Base-by-base conservation (phyloP, 306 rosid species). In the Adenanthera pavonina region DNA sequence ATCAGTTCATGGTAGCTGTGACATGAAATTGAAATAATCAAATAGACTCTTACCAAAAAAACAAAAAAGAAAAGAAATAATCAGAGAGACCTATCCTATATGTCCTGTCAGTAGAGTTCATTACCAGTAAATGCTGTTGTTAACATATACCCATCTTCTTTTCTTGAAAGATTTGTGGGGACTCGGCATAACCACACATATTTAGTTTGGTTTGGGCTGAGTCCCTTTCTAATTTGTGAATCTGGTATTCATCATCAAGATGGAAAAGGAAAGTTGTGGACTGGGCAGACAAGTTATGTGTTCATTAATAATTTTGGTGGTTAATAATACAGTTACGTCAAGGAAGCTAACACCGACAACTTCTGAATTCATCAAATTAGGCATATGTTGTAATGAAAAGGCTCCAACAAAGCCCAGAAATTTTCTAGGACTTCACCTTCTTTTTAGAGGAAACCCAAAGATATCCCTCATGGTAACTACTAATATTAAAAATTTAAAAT, bases 91-190 rank as follows among this genome's bases (percentile, higher is more conserved):
- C 38, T 30, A 60, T 10, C 1, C 44, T 2, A 14, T 43, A 43
- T 68, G 52, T 19, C 52, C 40, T 38, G 20, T 59, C 65, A 14
- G 40, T 69, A 12, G 46, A 5, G 38, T 36, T 11, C 14, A 46
- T 25, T 13, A 2, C 13, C 19, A 47, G 56, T 70, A 25, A 70
- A 70, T 47, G 75, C 16, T 47, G 75, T 46, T 70, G 41, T 19
- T 16, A 25, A 25, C 75, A 20, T 12, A 6, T 3, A 70, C 13
- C 75, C 57, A 70, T 25, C 57, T 70, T 46, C 75, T 70, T 69
- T 69, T 43, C 1, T 9, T 44, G 0, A 20, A 43, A 44, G 54
- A 44, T 38, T 44, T 20, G 9, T 38, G 54, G 44, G n/a, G 57
- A 34, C 13, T 46, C 17, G 25, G 59, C 59, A 20, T 47, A 47